These are phyloP conservation scores for Fusarium citri DNA, from an alignment of 2,329 filamentous ascomycete genomes.

Conservation along the genomic window DNA sequence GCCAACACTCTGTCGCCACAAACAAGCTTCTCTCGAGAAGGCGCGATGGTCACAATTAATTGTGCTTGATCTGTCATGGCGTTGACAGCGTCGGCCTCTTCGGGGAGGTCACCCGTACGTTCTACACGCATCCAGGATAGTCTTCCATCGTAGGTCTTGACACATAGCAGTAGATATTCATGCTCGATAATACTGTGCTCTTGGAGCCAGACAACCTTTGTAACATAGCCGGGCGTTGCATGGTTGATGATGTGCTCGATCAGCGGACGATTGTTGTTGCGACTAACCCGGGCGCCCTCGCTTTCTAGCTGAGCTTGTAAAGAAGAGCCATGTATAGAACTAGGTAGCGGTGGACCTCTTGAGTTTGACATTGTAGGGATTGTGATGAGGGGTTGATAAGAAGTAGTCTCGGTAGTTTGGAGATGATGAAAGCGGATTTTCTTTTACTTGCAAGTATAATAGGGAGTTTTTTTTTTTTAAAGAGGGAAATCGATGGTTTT, in stretches of 20 bases:
- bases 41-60: background rate
- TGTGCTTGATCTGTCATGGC: background rate
- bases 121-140: background rate
- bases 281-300: background rate
- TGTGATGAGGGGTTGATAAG: no score
- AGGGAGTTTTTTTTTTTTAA: no score
- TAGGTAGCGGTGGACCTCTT: background rate
- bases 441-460: no score
- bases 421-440: no score
- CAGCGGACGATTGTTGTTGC: background rate
- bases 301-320: conserved; percentile 1
- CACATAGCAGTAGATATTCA: background rate
- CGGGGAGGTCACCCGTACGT: background rate
- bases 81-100: background rate
- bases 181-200: background rate
- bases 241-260: conserved; percentile 2
- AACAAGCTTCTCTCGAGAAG: background rate
- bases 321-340: background rate
- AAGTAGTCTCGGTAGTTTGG: no score
- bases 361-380: background rate
- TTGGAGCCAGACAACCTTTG: background rate
- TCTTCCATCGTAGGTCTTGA: background rate
- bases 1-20: background rate
- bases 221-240: background rate
- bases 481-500: background rate